Conservation (phyloP, 1,284 basidiomycete genomes). For the Laetiporus sulphureus region DNA sequence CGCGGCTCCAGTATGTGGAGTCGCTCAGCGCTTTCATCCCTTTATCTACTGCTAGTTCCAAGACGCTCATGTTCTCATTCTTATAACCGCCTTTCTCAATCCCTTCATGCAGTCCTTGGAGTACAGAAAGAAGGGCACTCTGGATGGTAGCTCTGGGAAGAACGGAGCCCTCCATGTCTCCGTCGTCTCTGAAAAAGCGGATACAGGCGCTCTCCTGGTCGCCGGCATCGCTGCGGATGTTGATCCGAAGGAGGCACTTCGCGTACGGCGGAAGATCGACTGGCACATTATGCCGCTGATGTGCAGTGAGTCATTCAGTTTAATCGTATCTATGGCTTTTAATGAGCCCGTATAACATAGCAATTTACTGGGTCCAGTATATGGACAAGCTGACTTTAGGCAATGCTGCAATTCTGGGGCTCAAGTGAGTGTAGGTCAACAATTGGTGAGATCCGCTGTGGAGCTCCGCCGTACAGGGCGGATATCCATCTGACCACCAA, state of each 20-base stretch:
- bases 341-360: slow-evolving; percentile 26
- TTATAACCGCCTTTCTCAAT: no score
- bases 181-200: slow-evolving; percentile 34
- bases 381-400: slow-evolving; percentile 74
- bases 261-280: slow-evolving; percentile 61
- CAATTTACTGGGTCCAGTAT: slow-evolving; percentile 60
- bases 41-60: no score
- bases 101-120: no score
- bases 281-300: slow-evolving; percentile 60
- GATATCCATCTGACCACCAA: slow-evolving; percentile 25
- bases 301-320: slow-evolving; percentile 45
- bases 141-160: no score
- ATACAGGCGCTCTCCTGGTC: slow-evolving; percentile 49
- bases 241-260: slow-evolving; percentile 42
- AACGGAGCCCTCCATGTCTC: slow-evolving; percentile 15
- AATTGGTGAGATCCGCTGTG: not conserved
- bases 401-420: slow-evolving; percentile 57
- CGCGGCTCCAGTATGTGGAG: no score
- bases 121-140: no score
- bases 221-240: slow-evolving; percentile 35
- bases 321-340: not conserved
- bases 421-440: slow-evolving; percentile 33
- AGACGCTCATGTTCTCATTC: no score
- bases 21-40: no score
- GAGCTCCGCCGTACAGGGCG: slow-evolving; percentile 23